phyloP scores from a whole-genome alignment of 2,329 filamentous ascomycete species.

The Sphaerostilbella broomeana region DNA sequence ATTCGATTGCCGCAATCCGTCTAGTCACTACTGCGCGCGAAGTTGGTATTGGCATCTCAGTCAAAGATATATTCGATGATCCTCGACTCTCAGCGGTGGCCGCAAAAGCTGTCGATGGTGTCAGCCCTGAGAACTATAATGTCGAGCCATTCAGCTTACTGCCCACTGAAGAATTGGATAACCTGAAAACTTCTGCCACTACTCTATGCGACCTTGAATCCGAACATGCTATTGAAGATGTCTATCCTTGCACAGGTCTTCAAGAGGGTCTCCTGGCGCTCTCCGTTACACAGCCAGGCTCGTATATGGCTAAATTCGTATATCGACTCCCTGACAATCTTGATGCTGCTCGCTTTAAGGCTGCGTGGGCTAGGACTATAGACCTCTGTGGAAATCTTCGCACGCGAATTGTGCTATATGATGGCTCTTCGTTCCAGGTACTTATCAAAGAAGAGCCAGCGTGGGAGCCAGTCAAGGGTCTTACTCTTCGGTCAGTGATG shows the following conservation, averaged over 20 bases:
- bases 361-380: conserved; percentile 20
- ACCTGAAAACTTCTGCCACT: background rate
- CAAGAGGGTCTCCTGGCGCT: conserved; percentile 33
- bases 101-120: background rate
- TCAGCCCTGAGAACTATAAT: too few relatives aligned
- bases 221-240: conserved; percentile 11
- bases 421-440: background rate
- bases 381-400: conserved; percentile 3
- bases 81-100: conserved; percentile 4
- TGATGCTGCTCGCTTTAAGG: conserved; percentile 9
- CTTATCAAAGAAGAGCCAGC: background rate
- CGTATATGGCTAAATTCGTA: conserved; percentile 15
- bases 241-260: conserved; percentile 31
- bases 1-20: conserved; percentile 22
- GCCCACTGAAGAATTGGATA: background rate
- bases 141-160: background rate
- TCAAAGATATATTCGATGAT: conserved; percentile 15
- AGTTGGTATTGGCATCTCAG: background rate
- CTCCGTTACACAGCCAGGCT: conserved; percentile 22
- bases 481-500: background rate
- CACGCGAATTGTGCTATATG: conserved; percentile 4
- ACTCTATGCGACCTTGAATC: background rate
- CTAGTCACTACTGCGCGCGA: conserved; percentile 8
- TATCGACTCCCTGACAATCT: conserved; percentile 24
- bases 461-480: background rate